Evolutionary conservation across 768 basidiomycete genomes (phyloP).

Genomic region (Asterophora lycoperdoides): DNA sequence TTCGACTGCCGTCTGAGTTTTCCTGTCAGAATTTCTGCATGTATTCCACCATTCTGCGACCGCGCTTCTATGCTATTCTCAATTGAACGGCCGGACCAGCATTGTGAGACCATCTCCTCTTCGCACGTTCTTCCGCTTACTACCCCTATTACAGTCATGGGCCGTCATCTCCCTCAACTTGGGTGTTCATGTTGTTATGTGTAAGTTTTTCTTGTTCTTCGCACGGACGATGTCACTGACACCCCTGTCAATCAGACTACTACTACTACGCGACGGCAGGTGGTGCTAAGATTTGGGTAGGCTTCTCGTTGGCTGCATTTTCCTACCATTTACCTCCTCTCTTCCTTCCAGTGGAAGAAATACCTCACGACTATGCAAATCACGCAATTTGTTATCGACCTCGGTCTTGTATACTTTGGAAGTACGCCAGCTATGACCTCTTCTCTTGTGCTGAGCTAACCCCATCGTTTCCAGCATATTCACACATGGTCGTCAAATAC

Average conservation of each 20-base stretch:
- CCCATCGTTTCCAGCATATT: constrained; percentile 51
- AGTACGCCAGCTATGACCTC: constrained; percentile 50
- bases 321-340: constrained; percentile 6
- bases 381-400: constrained; percentile 89
- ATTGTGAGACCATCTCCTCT: constrained; percentile 54
- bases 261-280: constrained; percentile 99
- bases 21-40: constrained; percentile 80
- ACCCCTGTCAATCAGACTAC: constrained; percentile 60
- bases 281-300: constrained; percentile 93
- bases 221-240: constrained; percentile 1
- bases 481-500: constrained; percentile 69
- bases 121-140: constrained; percentile 5
- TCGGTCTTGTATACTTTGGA: constrained; percentile 90
- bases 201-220: constrained; percentile 44
- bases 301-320: constrained; percentile 11
- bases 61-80: constrained; percentile 89
- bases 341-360: constrained; percentile 84
- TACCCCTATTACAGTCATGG: constrained; percentile 69
- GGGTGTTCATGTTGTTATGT: constrained; percentile 95
- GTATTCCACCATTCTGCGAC: constrained; percentile 99
- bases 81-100: constrained; percentile 91
- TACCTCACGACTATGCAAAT: constrained; percentile 98
- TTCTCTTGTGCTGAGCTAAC: constrained; percentile 2
- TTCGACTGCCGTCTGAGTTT: constrained; percentile 7
- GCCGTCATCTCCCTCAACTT: constrained; percentile 90